Evolutionary conservation across 1,284 basidiomycete genomes (phyloP).

Genomic region (Tilletiopsis washingtonensis): DNA sequence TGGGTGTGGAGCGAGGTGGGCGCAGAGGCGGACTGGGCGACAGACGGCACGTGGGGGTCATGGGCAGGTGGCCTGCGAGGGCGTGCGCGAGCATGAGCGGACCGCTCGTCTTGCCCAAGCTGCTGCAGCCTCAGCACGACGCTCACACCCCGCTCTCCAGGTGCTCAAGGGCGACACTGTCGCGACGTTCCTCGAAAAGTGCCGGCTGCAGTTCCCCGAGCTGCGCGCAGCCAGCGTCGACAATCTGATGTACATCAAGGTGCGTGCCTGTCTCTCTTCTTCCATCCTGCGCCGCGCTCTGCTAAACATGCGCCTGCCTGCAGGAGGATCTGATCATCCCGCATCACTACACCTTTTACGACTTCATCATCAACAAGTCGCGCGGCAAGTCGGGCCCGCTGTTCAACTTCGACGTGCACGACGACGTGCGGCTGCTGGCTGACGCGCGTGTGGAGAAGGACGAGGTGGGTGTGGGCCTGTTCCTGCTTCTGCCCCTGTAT

Average conservation of each 20-base stretch:
- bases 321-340: conserved; percentile 35
- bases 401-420: conserved; percentile 98
- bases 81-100: too few species aligned
- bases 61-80: too few species aligned
- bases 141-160: conserved; percentile 51
- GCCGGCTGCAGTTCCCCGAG: conserved; percentile 83
- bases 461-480: conserved; percentile 51
- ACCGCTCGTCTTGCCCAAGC: too few species aligned
- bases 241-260: conserved; percentile 98
- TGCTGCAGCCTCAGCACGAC: neutral
- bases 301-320: too few species aligned
- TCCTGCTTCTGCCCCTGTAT: neutral
- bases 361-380: conserved; percentile 96
- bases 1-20: too few species aligned
- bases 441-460: conserved; percentile 96
- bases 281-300: conserved; percentile 2
- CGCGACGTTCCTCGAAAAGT: conserved; percentile 80
- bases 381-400: conserved; percentile 94
- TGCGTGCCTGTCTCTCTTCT: too few species aligned
- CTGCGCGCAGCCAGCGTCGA: conserved; percentile 81
- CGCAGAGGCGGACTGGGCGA: conserved; percentile 20
- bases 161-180: conserved; percentile 98
- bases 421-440: conserved; percentile 88
- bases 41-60: too few species aligned
- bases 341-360: conserved; percentile 95